phyloP scores from a whole-genome alignment of 768 basidiomycete species.

The Arthromyces matolae region DNA sequence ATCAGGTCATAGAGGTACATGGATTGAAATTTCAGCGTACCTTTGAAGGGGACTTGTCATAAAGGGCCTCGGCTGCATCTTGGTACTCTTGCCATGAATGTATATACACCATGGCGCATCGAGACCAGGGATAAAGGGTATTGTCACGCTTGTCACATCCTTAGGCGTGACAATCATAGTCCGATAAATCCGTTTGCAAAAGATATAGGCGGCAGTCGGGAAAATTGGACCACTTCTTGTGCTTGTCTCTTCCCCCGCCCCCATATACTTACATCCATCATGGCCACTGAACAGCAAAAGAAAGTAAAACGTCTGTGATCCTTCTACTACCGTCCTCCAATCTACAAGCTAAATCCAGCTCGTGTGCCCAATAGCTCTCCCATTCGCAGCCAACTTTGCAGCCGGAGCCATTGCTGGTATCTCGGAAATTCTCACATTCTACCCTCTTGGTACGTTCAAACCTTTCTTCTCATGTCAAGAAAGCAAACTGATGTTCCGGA shows the following conservation, averaged over 20 bases:
- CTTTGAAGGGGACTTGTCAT: constrained; percentile 71
- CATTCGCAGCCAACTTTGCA: constrained; percentile 85
- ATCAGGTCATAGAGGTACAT: background rate
- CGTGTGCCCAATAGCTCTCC: constrained; percentile 52
- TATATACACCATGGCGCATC: constrained; percentile 82
- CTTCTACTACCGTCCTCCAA: background rate
- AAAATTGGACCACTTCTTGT: constrained; percentile 8
- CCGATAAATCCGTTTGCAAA: constrained; percentile 21
- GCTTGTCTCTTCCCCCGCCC: constrained; percentile 1
- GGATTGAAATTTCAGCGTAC: constrained; percentile 41
- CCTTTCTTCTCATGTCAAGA: background rate
- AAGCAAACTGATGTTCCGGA: constrained; percentile 2
- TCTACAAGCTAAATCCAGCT: constrained; percentile 2
- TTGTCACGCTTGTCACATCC: constrained; percentile 20
- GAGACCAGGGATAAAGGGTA: constrained; percentile 23
- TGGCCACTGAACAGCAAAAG: constrained; percentile 31
- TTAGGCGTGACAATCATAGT: constrained; percentile 8
- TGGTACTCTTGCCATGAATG: constrained; percentile 87
- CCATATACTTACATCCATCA: constrained; percentile 3
- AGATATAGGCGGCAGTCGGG: background rate
- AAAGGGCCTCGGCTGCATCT: constrained; percentile 85
- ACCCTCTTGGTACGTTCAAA: constrained; percentile 71
- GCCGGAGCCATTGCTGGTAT: constrained; percentile 97
- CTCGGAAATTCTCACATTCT: constrained; percentile 80
- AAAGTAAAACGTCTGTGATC: constrained; percentile 19